Evolutionary conservation across 108 stramenopile genomes (phyloP), one percentile per base, ranked within the genome.

Genomic region (Mediolabrus comicus): DNA sequence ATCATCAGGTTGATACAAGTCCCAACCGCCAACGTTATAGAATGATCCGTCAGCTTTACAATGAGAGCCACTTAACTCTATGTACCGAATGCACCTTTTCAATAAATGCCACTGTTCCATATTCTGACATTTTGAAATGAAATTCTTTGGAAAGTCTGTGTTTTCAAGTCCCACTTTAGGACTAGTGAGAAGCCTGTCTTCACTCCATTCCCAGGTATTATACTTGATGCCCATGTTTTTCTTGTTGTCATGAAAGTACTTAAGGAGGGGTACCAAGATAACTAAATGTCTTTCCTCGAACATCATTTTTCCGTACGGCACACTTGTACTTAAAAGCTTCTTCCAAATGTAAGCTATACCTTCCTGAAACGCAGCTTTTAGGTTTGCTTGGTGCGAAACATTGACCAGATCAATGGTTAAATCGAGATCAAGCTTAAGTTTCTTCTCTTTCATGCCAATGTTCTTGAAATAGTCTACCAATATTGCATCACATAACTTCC

Each of bases 401-500:
- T 12, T 11, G 12, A 41, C 39, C 39, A 41, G 14, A 14, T 41
- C 39, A 41, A 41, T 41, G 39, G 14, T 41, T 14, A 41, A 41
- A 41, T 41, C 39, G 39, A 41, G 39, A 41, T 41, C 39, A 41
- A 41, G 11, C 11, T 11, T 41, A 41, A 41, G 14, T 14, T 41
- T 41, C 12, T 14, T 41, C 39, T 41, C 39, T 14, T 12, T 41
- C 11, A 41, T 14, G 11, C 14, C 39, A 41, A 41, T 41, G 12
- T 12, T 12, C 13, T 36, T 31, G 25, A 67, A 67, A 22, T 67
- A 36, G 10, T 67, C 54, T 2, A 39, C 8, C 4, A 67, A 10
- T 22, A 67, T 11, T 3, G 10, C 54, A 56, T 67, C 66, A 24
- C 66, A 67, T 4, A 67, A 30, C 14, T 34, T 67, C 7, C 31